Conservation (phyloP, 306 rosid species). For the Nissolia schottii region DNA sequence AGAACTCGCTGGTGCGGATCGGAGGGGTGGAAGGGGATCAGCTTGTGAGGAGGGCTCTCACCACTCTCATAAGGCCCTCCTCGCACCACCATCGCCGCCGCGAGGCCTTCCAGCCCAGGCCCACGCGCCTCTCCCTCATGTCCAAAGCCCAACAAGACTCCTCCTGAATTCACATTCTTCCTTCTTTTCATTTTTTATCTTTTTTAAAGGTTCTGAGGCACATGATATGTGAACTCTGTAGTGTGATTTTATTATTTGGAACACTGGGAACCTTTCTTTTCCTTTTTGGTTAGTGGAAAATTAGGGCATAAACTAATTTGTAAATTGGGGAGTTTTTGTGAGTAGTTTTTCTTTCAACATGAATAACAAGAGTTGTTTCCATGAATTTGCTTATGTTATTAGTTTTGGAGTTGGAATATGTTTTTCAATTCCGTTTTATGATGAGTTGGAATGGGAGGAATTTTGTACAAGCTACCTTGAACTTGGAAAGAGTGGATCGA, state of each 20-base stretch:
- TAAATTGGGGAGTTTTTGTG: neutral
- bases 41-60: conserved; percentile 38
- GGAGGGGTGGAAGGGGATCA: conserved; percentile 66
- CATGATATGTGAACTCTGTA: neutral
- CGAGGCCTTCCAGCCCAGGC: conserved; percentile 46
- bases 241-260: neutral
- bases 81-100: conserved; percentile 56
- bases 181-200: neutral
- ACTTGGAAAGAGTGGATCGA: too few relatives aligned
- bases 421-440: too few relatives aligned
- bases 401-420: neutral
- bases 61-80: conserved; percentile 47
- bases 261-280: neutral
- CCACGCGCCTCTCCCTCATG: conserved; percentile 54
- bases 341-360: neutral
- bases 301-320: neutral
- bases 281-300: neutral
- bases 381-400: neutral
- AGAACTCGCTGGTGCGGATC: conserved; percentile 58
- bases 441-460: neutral
- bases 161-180: neutral
- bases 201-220: neutral
- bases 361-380: neutral
- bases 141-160: conserved; percentile 28
- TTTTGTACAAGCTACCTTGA: neutral